Percentiles rank a stretch among this genome's conserved stretches.
Evolutionary conservation across 2,329 filamentous ascomycete species (phyloP).

Genomic region (Blastomyces percursus): DNA sequence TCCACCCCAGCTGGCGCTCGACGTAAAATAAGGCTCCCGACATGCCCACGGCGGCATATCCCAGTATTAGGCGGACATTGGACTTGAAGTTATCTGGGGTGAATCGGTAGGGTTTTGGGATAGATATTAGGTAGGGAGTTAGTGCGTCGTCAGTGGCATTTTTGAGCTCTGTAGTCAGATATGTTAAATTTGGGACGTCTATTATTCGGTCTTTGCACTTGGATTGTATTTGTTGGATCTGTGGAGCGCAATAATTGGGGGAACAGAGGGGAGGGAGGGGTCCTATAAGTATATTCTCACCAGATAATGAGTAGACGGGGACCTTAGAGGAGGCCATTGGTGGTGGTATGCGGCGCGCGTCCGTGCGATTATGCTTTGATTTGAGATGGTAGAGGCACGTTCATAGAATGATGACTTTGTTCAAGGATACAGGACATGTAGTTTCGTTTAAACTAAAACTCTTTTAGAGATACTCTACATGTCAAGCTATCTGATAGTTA

Average conservation of each 20-base stretch:
- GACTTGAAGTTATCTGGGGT: slow-evolving; percentile 67
- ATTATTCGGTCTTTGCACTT: not conserved
- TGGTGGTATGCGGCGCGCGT: not conserved
- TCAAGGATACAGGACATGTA: not conserved
- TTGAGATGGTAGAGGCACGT: not conserved
- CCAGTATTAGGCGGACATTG: slow-evolving; percentile 72
- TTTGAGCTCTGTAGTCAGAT: slow-evolving; percentile 63
- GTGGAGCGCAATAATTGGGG: slow-evolving; percentile 10
- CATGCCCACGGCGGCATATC: slow-evolving; percentile 70
- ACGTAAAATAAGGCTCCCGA: slow-evolving; percentile 76
- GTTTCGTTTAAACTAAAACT: too few species aligned
- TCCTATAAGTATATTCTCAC: slow-evolving; percentile 19
- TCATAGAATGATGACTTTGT: not conserved
- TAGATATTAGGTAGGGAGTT: slow-evolving; percentile 79
- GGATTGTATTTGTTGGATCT: not conserved
- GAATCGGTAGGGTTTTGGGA: slow-evolving; percentile 55
- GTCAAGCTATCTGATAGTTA: not conserved
- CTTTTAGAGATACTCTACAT: not conserved
- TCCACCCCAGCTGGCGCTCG: slow-evolving; percentile 87
- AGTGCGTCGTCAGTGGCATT: slow-evolving; percentile 94
- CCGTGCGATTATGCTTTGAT: not conserved
- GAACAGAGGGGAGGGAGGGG: slow-evolving; percentile 8
- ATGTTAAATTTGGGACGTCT: slow-evolving; percentile 3
- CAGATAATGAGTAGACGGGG: slow-evolving; percentile 36
- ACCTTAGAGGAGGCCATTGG: slow-evolving; percentile 29